These are phyloP conservation scores for Russula sp. DNA, from an alignment of 768 basidiomycete genomes.

Conservation along the genomic window DNA sequence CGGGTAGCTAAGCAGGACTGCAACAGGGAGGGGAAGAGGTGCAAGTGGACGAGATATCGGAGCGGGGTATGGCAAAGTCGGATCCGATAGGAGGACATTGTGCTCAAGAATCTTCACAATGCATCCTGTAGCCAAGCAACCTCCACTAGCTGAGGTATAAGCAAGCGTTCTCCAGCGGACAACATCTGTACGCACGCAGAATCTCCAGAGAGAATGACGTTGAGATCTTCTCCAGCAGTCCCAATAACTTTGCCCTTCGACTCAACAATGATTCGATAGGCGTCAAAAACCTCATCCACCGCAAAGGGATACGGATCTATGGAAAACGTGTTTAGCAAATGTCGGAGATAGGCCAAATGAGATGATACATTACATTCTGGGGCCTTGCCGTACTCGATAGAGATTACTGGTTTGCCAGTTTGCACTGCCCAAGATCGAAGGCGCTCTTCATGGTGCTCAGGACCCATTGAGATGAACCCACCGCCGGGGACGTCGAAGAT, in stretches of 20 bases:
- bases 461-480: conserved; percentile 93
- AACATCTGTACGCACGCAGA: conserved; percentile 71
- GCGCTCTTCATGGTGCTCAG: conserved; percentile 94
- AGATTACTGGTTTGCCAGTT: conserved; percentile 72
- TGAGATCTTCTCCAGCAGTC: conserved; percentile 76
- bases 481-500: conserved; percentile 94
- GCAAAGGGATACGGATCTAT: conserved; percentile 96
- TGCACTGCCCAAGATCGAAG: conserved; percentile 77
- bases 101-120: conserved; percentile 79
- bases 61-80: conserved; percentile 9
- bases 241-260: conserved; percentile 76
- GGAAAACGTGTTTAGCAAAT: not conserved
- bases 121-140: conserved; percentile 76
- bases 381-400: conserved; percentile 93
- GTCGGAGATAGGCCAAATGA: not conserved
- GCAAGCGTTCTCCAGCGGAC: conserved; percentile 9
- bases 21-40: conserved; percentile 63
- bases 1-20: conserved; percentile 83
- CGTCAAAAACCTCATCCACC: conserved; percentile 91
- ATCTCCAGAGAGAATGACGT: conserved; percentile 80
- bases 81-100: conserved; percentile 29
- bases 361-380: conserved; percentile 68
- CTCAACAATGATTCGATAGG: conserved; percentile 73
- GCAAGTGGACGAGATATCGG: conserved; percentile 25
- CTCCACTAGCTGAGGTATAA: conserved; percentile 52